Percentiles rank a stretch among this genome's conserved stretches.
These are phyloP conservation scores for Cicer bijugum DNA, from an alignment of 306 rosid genomes.

Conservation along the genomic window DNA sequence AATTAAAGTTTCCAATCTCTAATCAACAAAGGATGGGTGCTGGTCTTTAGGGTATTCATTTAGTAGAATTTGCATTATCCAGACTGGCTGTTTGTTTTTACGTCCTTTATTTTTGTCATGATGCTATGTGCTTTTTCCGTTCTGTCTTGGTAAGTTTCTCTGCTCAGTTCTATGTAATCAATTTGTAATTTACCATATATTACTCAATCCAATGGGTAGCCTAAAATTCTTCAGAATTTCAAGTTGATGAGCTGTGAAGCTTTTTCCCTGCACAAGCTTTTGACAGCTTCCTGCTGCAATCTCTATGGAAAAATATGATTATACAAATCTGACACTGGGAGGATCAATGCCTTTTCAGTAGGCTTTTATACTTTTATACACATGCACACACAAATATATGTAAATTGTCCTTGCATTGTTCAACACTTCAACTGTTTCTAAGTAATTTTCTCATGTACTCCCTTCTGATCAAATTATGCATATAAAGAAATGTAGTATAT, in stretches of 20 bases:
- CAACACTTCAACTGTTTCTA: not conserved
- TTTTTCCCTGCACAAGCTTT: slow-evolving; percentile 12
- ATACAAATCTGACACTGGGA: not conserved
- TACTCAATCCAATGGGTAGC: slow-evolving; percentile 29
- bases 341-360: not conserved
- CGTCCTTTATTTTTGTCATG: not conserved
- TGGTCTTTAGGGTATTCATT: slow-evolving; percentile 30
- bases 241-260: slow-evolving; percentile 30
- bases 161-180: slow-evolving; percentile 14
- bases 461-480: too few species aligned
- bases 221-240: slow-evolving; percentile 4
- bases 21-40: slow-evolving; percentile 23
- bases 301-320: not conserved
- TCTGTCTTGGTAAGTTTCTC: slow-evolving; percentile 17
- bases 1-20: slow-evolving; percentile 39
- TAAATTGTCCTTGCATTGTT: slow-evolving; percentile 1
- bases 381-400: not conserved
- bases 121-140: not conserved
- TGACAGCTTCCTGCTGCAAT: slow-evolving; percentile 3
- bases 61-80: slow-evolving; percentile 38
- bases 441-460: not conserved
- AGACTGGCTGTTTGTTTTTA: slow-evolving; percentile 36
- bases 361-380: not conserved
- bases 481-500: too few species aligned
- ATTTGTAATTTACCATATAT: slow-evolving; percentile 38